A percentile compares a stretch with the other conserved stretches of the same genome.
phyloP scores from a whole-genome alignment of 768 basidiomycete species.

The Psilocybe cubensis region DNA sequence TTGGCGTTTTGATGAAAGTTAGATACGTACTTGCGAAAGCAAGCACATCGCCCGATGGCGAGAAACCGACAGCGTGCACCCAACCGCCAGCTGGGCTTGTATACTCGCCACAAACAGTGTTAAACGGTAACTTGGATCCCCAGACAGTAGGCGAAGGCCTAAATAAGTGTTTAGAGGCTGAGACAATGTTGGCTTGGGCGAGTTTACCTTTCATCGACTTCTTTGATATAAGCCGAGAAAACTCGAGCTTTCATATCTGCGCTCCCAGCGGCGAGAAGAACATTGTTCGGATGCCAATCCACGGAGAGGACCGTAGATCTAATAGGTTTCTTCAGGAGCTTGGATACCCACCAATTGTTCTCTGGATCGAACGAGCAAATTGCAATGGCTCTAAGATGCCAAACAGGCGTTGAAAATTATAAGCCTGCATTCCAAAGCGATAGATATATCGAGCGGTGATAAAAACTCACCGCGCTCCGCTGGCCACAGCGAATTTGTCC shows the following conservation, averaged over 20 bases:
- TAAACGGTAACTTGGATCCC: conserved; percentile 99
- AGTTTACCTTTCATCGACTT: conserved; percentile 84
- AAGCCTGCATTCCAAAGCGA: not conserved
- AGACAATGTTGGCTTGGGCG: not conserved
- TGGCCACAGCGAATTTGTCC: conserved; percentile 98
- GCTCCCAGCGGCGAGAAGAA: conserved; percentile 94
- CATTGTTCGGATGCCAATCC: conserved; percentile 99
- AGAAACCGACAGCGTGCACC: conserved; percentile 96
- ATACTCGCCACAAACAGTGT: conserved; percentile 96
- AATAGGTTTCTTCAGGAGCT: conserved; percentile 96
- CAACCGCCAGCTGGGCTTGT: conserved; percentile 89
- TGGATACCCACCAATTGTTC: conserved; percentile 99
- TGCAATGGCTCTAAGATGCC: conserved; percentile 74
- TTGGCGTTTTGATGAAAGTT: not conserved
- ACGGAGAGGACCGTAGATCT: conserved; percentile 91
- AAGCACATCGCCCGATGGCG: conserved; percentile 91
- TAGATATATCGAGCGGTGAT: not conserved
- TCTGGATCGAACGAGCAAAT: conserved; percentile 97
- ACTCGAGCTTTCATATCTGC: conserved; percentile 98
- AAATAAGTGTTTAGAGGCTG: not conserved
- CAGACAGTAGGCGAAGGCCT: conserved; percentile 91
- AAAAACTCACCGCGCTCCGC: conserved; percentile 77
- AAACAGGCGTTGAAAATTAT: no score
- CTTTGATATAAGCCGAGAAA: conserved; percentile 98
- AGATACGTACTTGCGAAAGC: conserved; percentile 83